Conservation (phyloP, 2,329 filamentous ascomycete genomes). For the Pseudogymnoascus sp. region DNA sequence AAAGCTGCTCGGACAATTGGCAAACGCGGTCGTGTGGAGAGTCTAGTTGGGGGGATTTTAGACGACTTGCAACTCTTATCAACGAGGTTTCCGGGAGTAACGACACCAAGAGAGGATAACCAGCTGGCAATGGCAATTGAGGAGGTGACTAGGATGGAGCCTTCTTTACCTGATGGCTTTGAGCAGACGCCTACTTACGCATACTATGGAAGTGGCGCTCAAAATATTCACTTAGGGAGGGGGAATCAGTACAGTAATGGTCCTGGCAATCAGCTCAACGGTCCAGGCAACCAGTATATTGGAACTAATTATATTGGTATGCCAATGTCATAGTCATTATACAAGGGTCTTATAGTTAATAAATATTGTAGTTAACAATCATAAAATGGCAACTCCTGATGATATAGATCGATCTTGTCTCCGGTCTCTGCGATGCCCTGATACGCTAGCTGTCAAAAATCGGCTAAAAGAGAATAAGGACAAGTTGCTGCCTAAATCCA, state of each 20-base stretch:
- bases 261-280: not conserved
- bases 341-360: not conserved
- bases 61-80: conserved; percentile 16
- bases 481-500: conserved; percentile 14
- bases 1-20: conserved; percentile 15
- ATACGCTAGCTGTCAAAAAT: conserved; percentile 17
- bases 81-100: conserved; percentile 12
- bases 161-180: not conserved
- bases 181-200: not conserved
- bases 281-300: not conserved
- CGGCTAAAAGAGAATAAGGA: conserved; percentile 17
- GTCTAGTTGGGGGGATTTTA: conserved; percentile 14
- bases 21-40: conserved; percentile 15
- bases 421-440: conserved; percentile 15
- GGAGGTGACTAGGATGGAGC: conserved; percentile 6
- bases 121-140: conserved; percentile 14
- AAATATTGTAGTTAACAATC: not conserved
- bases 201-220: not conserved
- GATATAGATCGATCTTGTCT: conserved; percentile 14
- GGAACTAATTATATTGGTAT: not conserved
- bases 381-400: not conserved
- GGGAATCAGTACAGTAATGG: not conserved
- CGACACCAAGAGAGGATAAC: not conserved
- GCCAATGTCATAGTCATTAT: not conserved
- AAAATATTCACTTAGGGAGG: not conserved